Conservation (phyloP, 1,284 basidiomycete species). For the Sanghuangporus weigelae region DNA sequence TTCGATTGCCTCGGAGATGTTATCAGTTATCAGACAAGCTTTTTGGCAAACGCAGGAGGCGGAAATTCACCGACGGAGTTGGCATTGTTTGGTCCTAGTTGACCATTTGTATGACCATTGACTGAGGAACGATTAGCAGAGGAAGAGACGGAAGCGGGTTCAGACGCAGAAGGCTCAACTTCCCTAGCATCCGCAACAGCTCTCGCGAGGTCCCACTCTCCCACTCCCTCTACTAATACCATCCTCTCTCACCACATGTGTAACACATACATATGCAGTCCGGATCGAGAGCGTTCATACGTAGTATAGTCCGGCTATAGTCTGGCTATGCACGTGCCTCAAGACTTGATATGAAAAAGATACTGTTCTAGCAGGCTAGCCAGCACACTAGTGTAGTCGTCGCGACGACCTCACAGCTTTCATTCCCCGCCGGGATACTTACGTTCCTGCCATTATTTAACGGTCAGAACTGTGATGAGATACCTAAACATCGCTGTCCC, state of each 20-base stretch:
- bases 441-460: no score
- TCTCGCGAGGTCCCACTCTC: slow-evolving; percentile 72
- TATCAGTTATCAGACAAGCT: slow-evolving; percentile 78
- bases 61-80: slow-evolving; percentile 19
- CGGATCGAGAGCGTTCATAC: slow-evolving; percentile 43
- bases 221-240: slow-evolving; percentile 76
- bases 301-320: no score
- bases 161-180: slow-evolving; percentile 29
- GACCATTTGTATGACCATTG: slow-evolving; percentile 18
- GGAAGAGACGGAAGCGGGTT: neutral
- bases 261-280: slow-evolving; percentile 72
- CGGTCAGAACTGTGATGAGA: no score
- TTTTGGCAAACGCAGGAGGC: slow-evolving; percentile 57
- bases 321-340: no score
- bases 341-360: no score
- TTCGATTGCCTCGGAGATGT: slow-evolving; percentile 65
- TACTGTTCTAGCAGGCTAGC: no score
- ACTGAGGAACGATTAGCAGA: slow-evolving; percentile 17
- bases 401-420: no score
- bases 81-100: slow-evolving; percentile 4
- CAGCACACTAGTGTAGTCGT: no score
- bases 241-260: slow-evolving; percentile 60
- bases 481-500: no score
- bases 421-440: no score
- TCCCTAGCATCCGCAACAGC: slow-evolving; percentile 66